phyloP scores from a whole-genome alignment of 108 stramenopile species.

The Seminavis robusta region DNA sequence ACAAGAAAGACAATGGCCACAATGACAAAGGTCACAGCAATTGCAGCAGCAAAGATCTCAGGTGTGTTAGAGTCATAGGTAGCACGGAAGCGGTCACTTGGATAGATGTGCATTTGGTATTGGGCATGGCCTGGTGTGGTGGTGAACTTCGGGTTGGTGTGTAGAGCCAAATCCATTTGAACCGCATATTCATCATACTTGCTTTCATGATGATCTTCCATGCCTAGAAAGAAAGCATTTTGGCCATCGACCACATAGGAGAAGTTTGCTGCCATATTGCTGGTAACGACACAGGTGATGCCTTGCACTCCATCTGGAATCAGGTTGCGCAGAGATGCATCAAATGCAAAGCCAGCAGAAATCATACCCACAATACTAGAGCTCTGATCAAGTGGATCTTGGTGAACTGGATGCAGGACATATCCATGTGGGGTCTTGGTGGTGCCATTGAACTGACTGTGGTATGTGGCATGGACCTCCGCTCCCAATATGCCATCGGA shows the following conservation, averaged over 20 bases:
- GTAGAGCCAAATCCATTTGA: neutral
- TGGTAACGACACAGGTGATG: too few species aligned
- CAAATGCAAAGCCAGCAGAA: too few species aligned
- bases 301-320: too few species aligned
- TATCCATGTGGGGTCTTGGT: too few species aligned
- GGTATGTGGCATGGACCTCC: too few species aligned
- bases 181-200: neutral
- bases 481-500: too few species aligned
- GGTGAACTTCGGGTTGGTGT: neutral
- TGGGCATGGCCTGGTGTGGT: neutral
- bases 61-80: neutral
- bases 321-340: too few species aligned
- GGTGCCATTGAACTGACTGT: too few species aligned
- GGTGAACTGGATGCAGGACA: too few species aligned
- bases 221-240: neutral
- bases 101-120: slow-evolving; percentile 21
- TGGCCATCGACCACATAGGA: neutral
- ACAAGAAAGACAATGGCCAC: neutral
- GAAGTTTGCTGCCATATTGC: too few species aligned
- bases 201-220: slow-evolving; percentile 4
- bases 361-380: too few species aligned
- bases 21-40: slow-evolving; percentile 1
- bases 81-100: neutral
- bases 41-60: neutral
- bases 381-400: too few species aligned